Base-by-base conservation (phyloP, 2,329 filamentous ascomycete species). In the Acarospora socialis region DNA sequence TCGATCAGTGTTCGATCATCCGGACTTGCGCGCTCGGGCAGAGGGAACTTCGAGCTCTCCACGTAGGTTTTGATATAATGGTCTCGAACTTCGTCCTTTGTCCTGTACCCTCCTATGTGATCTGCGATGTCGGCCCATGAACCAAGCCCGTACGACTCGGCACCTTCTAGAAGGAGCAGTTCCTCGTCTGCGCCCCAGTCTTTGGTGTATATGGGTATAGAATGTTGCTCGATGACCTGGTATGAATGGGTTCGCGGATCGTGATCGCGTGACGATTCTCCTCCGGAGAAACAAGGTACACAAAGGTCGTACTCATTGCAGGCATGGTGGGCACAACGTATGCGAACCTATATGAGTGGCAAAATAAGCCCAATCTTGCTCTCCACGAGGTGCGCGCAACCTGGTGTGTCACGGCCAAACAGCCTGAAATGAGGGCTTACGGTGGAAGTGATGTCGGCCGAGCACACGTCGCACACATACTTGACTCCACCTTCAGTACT, bases 111-210 rank as follows among this genome's bases (percentile, higher is more conserved):
- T 31, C 90, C 90, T 46, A 98, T 95, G 54, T 98, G 90, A 54
- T 98, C 87, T 21, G 90, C 86, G 40, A 98, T 92, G 49, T 98
- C 90, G 22, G 86, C 83, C 87, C 90, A 98, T 14, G 87, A 95
- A 3, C 90, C 90, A 30, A 98, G 63, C 0, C 90, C 90, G 51
- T 98, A 98, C 36, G 83, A 92, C 56, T 98, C 90, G 7, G 83
- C 84, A 14, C 90, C 90, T 59, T 98, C 90, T 1, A 98, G 60
- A 32, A 98, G 61, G 4, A 95, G 61, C n/a, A 95, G 59, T 55
- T 98, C 90, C 53, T 98, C 90, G 51, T 98, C 90, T 15, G 90
- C 90, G 32, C 90, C 90, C 90, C 90, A 98, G 50, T 93, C 86
- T 36, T 73, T 70, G 43, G 86, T 78, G 49, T 92, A 98, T 36